Conservation (phyloP, 1,284 basidiomycete genomes). For the Porodaedalea pini region DNA sequence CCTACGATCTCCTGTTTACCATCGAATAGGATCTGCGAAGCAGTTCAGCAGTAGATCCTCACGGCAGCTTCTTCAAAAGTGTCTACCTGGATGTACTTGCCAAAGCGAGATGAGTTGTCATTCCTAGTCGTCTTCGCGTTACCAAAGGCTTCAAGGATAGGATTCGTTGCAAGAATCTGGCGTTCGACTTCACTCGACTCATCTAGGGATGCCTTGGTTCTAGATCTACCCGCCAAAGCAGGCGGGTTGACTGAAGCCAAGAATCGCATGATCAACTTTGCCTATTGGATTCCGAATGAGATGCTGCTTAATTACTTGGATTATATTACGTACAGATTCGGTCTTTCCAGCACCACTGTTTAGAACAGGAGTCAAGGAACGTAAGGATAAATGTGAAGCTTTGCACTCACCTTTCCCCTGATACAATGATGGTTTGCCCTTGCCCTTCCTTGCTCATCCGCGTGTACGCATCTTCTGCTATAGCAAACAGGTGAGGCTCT, state of each 20-base stretch:
- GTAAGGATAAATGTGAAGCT: slow-evolving; percentile 15
- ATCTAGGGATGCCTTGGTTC: slow-evolving; percentile 68
- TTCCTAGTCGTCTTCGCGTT: slow-evolving; percentile 99
- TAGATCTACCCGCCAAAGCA: slow-evolving; percentile 56
- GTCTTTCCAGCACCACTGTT: slow-evolving; percentile 97
- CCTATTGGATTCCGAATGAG: slow-evolving; percentile 41
- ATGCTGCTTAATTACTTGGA: neutral
- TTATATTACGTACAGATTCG: slow-evolving; percentile 70
- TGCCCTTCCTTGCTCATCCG: slow-evolving; percentile 94
- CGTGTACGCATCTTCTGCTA: slow-evolving; percentile 98
- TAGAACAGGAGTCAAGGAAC: slow-evolving; percentile 23
- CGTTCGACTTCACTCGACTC: slow-evolving; percentile 93
- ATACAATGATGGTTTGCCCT: slow-evolving; percentile 99
- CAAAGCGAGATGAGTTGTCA: slow-evolving; percentile 98
- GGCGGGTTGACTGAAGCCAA: slow-evolving; percentile 96
- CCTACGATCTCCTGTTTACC: slow-evolving; percentile 95
- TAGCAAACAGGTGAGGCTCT: slow-evolving; percentile 97
- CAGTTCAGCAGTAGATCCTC: slow-evolving; percentile 1
- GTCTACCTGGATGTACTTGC: slow-evolving; percentile 96
- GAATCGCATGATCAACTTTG: slow-evolving; percentile 99
- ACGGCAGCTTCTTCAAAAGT: neutral
- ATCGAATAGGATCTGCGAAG: slow-evolving; percentile 86
- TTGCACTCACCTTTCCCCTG: slow-evolving; percentile 83
- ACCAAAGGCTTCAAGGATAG: slow-evolving; percentile 98
- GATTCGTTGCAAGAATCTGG: slow-evolving; percentile 97